Conservation (phyloP, 495 filamentous ascomycete genomes). For the Immersiella caudata region DNA sequence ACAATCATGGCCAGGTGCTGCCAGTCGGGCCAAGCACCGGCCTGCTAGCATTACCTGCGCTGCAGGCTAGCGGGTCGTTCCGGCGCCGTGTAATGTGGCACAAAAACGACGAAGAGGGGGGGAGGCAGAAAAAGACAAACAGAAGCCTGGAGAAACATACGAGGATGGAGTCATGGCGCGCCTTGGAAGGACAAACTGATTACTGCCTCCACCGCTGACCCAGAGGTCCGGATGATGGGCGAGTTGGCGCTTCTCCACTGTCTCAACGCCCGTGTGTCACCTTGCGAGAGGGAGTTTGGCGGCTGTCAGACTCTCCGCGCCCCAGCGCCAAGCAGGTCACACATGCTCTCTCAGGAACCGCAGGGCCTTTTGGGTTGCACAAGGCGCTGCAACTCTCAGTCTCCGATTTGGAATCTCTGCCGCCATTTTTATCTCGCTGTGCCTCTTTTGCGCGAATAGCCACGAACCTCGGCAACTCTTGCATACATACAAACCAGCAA, state of each 20-base stretch:
- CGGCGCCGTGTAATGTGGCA: conserved; percentile 2
- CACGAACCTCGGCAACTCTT: not conserved
- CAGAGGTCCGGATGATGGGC: not conserved
- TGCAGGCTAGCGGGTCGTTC: conserved; percentile 2
- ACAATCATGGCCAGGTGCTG: not conserved
- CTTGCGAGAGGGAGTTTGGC: not conserved
- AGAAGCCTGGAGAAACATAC: not conserved
- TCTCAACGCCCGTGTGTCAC: not conserved
- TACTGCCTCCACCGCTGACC: not conserved
- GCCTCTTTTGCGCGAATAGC: conserved; percentile 7
- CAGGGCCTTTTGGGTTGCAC: conserved; percentile 12
- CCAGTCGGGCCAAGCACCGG: not conserved
- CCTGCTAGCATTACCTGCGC: not conserved
- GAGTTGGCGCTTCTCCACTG: not conserved
- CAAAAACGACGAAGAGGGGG: conserved; percentile 6
- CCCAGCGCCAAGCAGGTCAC: not conserved
- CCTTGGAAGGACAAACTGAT: not conserved
- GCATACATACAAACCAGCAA: not conserved
- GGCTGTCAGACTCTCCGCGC: not conserved
- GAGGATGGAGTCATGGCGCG: not conserved
- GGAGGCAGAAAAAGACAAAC: not conserved
- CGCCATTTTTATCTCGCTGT: conserved; percentile 7
- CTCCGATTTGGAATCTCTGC: conserved; percentile 12
- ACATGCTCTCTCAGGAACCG: not conserved
- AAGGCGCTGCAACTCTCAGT: not conserved